phyloP scores from a whole-genome alignment of 2,329 filamentous ascomycete species.

The Orbilia oligospora region DNA sequence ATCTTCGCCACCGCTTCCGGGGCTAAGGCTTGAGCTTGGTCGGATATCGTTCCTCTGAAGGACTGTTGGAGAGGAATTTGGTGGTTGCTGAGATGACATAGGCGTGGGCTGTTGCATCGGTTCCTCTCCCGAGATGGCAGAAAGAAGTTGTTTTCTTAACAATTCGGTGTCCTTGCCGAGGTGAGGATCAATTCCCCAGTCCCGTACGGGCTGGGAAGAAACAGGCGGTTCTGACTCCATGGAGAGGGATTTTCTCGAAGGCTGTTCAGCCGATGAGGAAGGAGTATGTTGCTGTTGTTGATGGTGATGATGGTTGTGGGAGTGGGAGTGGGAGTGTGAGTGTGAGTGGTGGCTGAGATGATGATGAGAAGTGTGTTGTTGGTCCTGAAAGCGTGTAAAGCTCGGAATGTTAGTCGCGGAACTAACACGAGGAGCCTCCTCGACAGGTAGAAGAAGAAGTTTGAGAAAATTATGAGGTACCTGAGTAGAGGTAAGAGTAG shows the following conservation, averaged over 20 bases:
- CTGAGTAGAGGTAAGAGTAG: slow-evolving; percentile 58
- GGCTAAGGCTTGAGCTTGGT: slow-evolving; percentile 57
- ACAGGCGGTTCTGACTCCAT: slow-evolving; percentile 41
- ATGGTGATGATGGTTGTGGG: slow-evolving; percentile 33
- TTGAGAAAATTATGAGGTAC: slow-evolving; percentile 62
- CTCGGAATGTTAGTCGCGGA: slow-evolving; percentile 60
- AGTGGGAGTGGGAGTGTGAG: slow-evolving; percentile 19
- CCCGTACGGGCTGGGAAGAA: slow-evolving; percentile 40
- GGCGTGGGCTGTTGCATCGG: slow-evolving; percentile 54
- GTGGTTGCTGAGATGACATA: slow-evolving; percentile 53
- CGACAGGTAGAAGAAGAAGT: slow-evolving; percentile 61
- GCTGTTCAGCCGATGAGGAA: slow-evolving; percentile 57
- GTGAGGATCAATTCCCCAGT: slow-evolving; percentile 58
- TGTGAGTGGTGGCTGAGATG: slow-evolving; percentile 4
- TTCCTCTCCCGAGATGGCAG: slow-evolving; percentile 57
- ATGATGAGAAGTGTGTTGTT: slow-evolving; percentile 31
- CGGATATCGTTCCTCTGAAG: slow-evolving; percentile 50
- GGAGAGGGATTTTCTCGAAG: slow-evolving; percentile 38
- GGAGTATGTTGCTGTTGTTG: slow-evolving; percentile 37
- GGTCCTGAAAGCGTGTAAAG: slow-evolving; percentile 59
- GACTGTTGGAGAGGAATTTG: slow-evolving; percentile 53
- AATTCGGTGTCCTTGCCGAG: slow-evolving; percentile 51
- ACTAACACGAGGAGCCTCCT: slow-evolving; percentile 60
- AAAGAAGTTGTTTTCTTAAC: slow-evolving; percentile 50
- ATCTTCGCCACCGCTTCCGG: slow-evolving; percentile 54